These are phyloP conservation scores for Leucocoprinus sp. DNA, from an alignment of 768 basidiomycete genomes.

Conservation along the genomic window DNA sequence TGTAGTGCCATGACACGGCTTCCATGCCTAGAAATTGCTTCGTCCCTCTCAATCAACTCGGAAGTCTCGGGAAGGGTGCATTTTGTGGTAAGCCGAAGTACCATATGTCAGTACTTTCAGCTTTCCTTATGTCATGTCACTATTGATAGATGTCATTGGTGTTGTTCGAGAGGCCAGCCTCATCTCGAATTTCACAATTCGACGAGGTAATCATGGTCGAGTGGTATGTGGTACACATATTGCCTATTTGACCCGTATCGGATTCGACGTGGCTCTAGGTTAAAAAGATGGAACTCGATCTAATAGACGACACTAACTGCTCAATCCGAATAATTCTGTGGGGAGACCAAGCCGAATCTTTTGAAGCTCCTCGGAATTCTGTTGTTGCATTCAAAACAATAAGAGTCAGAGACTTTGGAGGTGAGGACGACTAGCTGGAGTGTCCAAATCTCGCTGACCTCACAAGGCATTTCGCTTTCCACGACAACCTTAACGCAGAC, in stretches of 20 bases:
- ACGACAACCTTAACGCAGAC: constrained; percentile 76
- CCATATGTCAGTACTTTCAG: constrained; percentile 8
- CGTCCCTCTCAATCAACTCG: constrained; percentile 52
- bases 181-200: constrained; percentile 64
- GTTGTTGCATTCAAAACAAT: constrained; percentile 92
- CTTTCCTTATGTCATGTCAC: constrained; percentile 8
- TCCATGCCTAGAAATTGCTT: constrained; percentile 86
- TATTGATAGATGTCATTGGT: constrained; percentile 71
- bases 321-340: constrained; percentile 85
- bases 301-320: constrained; percentile 78
- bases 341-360: constrained; percentile 92
- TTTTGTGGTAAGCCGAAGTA: constrained; percentile 50
- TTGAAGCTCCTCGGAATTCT: constrained; percentile 43
- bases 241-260: constrained; percentile 2
- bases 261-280: constrained; percentile 37
- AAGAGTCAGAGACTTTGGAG: constrained; percentile 72
- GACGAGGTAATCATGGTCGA: constrained; percentile 62
- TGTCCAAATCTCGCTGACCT: neutral
- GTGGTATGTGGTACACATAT: constrained; percentile 30
- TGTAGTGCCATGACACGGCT: constrained; percentile 76
- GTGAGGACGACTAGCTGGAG: constrained; percentile 3
- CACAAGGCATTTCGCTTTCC: constrained; percentile 71
- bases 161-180: constrained; percentile 74
- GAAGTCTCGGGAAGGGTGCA: constrained; percentile 67
- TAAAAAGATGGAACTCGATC: constrained; percentile 78